Conservation (phyloP, 495 filamentous ascomycete genomes). For the Tuber umbilicatum region DNA sequence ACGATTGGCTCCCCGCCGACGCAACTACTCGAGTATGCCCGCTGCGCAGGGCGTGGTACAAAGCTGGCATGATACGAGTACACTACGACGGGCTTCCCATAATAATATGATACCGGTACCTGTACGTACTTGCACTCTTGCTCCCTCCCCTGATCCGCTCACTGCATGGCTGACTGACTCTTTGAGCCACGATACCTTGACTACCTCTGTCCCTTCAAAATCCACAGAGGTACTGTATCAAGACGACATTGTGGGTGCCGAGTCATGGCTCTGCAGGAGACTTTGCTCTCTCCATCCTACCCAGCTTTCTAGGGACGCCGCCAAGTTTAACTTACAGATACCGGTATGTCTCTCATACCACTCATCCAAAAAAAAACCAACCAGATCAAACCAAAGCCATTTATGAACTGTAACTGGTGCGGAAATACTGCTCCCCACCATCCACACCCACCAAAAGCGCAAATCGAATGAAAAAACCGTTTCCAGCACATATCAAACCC, state of each 20-base stretch:
- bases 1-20: background rate
- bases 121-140: too few relatives aligned
- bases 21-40: background rate
- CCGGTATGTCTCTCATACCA: background rate
- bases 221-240: too few relatives aligned
- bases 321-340: too few relatives aligned
- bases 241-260: too few relatives aligned
- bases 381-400: background rate
- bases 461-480: background rate
- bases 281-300: too few relatives aligned
- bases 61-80: background rate
- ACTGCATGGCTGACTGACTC: background rate
- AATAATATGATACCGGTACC: background rate
- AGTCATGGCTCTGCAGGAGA: too few relatives aligned
- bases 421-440: background rate
- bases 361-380: background rate
- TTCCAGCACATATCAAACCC: background rate
- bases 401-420: background rate
- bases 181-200: background rate
- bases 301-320: too few relatives aligned
- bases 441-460: background rate
- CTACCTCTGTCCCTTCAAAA: background rate
- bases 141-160: background rate
- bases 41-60: background rate
- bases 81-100: background rate